Percentiles rank a stretch among this genome's conserved stretches.
phyloP scores from a whole-genome alignment of 306 rosid species.

The Rosa chinensis region DNA sequence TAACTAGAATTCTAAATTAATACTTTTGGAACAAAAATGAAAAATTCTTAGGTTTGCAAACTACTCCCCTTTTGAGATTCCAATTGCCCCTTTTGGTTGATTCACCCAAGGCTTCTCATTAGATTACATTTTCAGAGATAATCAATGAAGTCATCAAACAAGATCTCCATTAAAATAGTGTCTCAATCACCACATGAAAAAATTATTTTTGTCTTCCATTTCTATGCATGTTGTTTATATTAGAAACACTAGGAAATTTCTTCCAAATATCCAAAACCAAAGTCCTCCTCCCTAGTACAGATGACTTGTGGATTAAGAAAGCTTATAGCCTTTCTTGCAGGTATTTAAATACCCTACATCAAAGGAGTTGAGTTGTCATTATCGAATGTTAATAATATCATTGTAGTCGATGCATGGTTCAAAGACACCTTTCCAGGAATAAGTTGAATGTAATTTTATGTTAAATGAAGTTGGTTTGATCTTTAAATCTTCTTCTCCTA shows the following conservation, averaged over 20 bases:
- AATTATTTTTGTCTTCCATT: background rate
- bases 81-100: background rate
- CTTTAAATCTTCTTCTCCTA: too few relatives aligned
- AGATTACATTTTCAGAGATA: background rate
- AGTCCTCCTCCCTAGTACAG: background rate
- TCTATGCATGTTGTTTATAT: background rate
- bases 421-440: background rate
- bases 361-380: background rate
- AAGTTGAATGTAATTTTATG: too few relatives aligned
- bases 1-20: too few relatives aligned
- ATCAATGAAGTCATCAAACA: background rate
- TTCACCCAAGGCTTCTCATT: background rate
- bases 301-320: background rate
- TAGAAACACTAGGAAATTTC: background rate
- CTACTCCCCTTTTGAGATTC: background rate
- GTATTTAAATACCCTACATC: background rate
- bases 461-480: too few relatives aligned
- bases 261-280: background rate
- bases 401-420: background rate
- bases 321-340: background rate
- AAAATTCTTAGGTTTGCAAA: too few relatives aligned
- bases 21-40: too few relatives aligned
- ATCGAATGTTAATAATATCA: background rate
- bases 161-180: background rate
- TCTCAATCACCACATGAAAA: background rate